Percentiles rank a stretch among this genome's conserved stretches.
These are phyloP conservation scores for Amanita rimosa DNA, from an alignment of 768 basidiomycete species.

Conservation along the genomic window DNA sequence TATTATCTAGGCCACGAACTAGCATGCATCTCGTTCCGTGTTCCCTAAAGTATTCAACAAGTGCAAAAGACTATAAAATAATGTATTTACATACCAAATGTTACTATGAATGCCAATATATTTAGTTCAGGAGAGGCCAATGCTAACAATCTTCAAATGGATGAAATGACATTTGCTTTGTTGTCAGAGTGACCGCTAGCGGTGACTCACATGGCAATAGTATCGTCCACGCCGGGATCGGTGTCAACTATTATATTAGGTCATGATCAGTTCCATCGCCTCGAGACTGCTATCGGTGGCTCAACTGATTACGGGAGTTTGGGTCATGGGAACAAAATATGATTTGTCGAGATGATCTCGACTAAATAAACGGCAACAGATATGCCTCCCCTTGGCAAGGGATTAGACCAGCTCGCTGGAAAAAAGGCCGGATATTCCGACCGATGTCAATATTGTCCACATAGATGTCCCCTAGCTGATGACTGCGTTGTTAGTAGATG, in stretches of 20 bases:
- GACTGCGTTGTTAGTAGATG: no score
- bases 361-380: background rate
- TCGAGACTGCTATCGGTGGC: background rate
- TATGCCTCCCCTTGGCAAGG: no score
- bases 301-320: slow-evolving; percentile 56
- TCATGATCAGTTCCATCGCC: background rate
- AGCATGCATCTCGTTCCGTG: slow-evolving; percentile 48
- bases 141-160: slow-evolving; percentile 50
- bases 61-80: background rate
- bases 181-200: no score
- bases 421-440: no score
- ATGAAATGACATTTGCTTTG: no score
- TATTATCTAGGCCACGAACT: slow-evolving; percentile 29
- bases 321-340: slow-evolving; percentile 7
- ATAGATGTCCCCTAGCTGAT: no score
- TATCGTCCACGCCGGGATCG: slow-evolving; percentile 82
- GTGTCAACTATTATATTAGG: slow-evolving; percentile 56
- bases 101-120: slow-evolving; percentile 63
- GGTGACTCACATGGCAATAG: slow-evolving; percentile 54
- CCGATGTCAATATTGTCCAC: no score
- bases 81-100: slow-evolving; percentile 46
- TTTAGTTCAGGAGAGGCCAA: slow-evolving; percentile 77
- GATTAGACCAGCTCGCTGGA: no score
- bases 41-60: slow-evolving; percentile 40
- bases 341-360: no score